Evolutionary conservation across 306 rosid species (phyloP).

Genomic region (Malus orientalis): DNA sequence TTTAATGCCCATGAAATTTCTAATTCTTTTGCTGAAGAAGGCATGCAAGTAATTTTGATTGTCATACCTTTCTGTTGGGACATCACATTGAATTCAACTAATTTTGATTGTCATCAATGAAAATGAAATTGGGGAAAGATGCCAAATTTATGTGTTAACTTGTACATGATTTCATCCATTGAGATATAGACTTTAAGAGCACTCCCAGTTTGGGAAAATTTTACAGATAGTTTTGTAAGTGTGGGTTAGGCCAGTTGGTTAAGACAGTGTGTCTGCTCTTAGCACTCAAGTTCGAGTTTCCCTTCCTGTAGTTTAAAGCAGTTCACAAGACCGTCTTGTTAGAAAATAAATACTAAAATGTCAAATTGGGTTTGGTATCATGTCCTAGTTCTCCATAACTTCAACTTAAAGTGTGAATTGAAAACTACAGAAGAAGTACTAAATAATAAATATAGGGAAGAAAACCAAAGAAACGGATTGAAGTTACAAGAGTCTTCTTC

Average conservation of each 20-base stretch:
- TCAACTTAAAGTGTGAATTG: conserved; percentile 53
- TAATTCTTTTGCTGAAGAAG: too few relatives aligned
- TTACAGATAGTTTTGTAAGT: too few relatives aligned
- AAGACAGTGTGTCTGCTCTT: too few relatives aligned
- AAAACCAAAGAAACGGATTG: not conserved
- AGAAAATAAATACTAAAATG: not conserved
- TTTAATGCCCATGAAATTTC: not conserved
- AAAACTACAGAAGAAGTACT: not conserved
- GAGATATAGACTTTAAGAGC: conserved; percentile 11
- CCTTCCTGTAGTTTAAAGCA: too few relatives aligned
- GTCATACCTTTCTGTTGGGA: not conserved
- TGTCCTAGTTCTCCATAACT: conserved; percentile 54
- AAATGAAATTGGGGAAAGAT: not conserved
- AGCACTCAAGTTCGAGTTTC: too few relatives aligned
- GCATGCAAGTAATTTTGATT: too few relatives aligned
- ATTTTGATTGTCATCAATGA: not conserved
- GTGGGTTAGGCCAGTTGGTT: not conserved
- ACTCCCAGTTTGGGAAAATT: conserved; percentile 9
- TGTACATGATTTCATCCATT: conserved; percentile 11
- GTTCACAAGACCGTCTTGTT: too few relatives aligned
- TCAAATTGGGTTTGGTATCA: conserved; percentile 38
- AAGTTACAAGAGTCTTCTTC: not conserved
- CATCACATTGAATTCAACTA: not conserved
- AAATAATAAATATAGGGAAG: too few relatives aligned
- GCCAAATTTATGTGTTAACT: not conserved